Base-by-base conservation (phyloP, 495 filamentous ascomycete genomes). In the Trichoderma parareesei region DNA sequence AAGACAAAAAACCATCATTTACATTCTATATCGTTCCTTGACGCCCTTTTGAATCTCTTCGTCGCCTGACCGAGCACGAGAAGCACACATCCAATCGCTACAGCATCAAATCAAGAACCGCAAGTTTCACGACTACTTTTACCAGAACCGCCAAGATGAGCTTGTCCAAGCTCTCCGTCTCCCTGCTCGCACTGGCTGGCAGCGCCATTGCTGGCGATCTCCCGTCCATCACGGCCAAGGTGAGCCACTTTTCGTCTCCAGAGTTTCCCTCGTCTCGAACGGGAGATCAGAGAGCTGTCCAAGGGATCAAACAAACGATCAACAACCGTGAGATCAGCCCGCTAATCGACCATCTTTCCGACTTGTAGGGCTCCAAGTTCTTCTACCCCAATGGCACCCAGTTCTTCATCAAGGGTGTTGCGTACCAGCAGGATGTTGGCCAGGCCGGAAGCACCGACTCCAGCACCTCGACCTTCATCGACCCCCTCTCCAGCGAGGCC, bases 361-460 rank as follows among this genome's bases (percentile, higher is more conserved):
- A 63, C n/a, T 10, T 60, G 10, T 62, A 81, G 79, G 79, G 79
- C 40, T 69, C 72, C 70, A 82, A 82, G 69, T 97, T 97, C 74
- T 86, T 83, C 75, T 84, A 83, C 71, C 75, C 79, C 66, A 86
- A 82, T 70, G 85, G 85, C 61, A 85, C 83, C 16, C 87, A 98
- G 79, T 98, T 98, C 71, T 87, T 77, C 73, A 91, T 98, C 67
- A 88, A 87, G 65, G 94, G 94, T 69, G 82, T 98, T 65, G 94
- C 94, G 48, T 98, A 98, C 75, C 94, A 87, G 69, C 81, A 83
- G 67, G 84, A 85, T 64, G 76, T 76, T 63, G 78, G 72, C 42
- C 73, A 75, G 8, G 72, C 67, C 2, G 77, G 76, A 27, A 75
- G 72, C 62, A 74, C 75, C 11, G 49, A n/a, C 42, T 71, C 71